Conservation (phyloP, 495 filamentous ascomycete genomes). For the Xylaria palmicola region DNA sequence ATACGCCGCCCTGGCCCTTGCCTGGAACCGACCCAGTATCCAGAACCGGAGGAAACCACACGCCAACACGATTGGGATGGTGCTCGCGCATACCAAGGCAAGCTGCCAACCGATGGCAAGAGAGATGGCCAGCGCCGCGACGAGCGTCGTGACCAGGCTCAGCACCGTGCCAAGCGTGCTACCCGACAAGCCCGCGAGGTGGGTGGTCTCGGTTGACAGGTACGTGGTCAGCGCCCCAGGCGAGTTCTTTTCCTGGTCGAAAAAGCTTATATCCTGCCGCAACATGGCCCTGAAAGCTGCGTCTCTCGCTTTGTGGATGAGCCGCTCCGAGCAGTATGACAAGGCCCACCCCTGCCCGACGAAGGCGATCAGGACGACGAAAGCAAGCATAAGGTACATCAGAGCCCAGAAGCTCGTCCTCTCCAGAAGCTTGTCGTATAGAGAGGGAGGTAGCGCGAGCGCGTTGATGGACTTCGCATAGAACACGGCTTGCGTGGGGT, state of each 20-base stretch:
- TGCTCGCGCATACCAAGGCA: constrained; percentile 78
- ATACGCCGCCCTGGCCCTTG: constrained; percentile 70
- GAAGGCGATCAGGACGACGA: not conserved
- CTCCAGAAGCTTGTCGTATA: not conserved
- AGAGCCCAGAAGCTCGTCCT: not conserved
- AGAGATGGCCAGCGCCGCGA: constrained; percentile 64
- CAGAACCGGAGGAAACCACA: constrained; percentile 83
- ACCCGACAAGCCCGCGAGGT: constrained; percentile 80
- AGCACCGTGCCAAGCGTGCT: constrained; percentile 78
- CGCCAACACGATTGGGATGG: constrained; percentile 74
- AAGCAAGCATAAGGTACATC: not conserved
- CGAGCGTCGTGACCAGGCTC: constrained; percentile 69
- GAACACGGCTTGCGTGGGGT: not conserved
- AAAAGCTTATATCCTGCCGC: constrained; percentile 84
- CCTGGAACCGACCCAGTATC: constrained; percentile 70
- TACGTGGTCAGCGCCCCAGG: constrained; percentile 82
- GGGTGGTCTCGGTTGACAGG: constrained; percentile 80
- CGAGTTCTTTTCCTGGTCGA: constrained; percentile 78
- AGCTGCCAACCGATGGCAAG: constrained; percentile 84
- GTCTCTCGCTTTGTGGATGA: not conserved
- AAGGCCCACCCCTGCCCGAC: not conserved
- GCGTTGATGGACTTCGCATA: too few relatives aligned
- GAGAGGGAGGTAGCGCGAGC: too few relatives aligned
- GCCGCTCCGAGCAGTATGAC: not conserved
- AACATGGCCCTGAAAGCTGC: not conserved